phyloP scores from a whole-genome alignment of 2,329 filamentous ascomycete genomes.

The Atkinsonella texensis region DNA sequence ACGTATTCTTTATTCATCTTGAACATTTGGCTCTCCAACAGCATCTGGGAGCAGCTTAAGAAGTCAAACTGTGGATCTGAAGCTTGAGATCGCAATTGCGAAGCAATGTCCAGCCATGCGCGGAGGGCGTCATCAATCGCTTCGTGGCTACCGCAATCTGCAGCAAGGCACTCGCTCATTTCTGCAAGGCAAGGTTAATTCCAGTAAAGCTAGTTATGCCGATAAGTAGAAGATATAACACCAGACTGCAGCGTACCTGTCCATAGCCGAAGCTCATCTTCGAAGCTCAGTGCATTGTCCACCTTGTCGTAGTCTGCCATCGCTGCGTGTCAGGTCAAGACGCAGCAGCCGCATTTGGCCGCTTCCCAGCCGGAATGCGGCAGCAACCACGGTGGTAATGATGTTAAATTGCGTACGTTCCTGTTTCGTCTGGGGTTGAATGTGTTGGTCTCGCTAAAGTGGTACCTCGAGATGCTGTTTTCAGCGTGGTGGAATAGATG shows the following conservation, averaged over 20 bases:
- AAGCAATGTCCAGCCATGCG: constrained; percentile 68
- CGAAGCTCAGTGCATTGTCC: constrained; percentile 44
- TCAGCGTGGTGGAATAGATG: background rate
- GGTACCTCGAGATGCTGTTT: background rate
- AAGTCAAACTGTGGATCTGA: constrained; percentile 69
- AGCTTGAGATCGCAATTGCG: constrained; percentile 63
- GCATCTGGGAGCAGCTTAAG: constrained; percentile 63
- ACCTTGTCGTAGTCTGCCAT: constrained; percentile 51
- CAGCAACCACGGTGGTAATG: background rate
- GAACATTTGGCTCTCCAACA: constrained; percentile 69
- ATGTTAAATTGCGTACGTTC: background rate
- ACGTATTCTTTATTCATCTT: constrained; percentile 69
- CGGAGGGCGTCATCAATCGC: constrained; percentile 75
- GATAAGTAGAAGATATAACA: background rate
- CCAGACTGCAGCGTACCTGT: constrained; percentile 42
- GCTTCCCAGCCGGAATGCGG: constrained; percentile 6
- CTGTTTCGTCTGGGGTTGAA: background rate
- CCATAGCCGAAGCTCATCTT: constrained; percentile 84
- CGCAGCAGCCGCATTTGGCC: constrained; percentile 24
- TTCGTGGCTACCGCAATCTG: constrained; percentile 39
- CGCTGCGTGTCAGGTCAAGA: constrained; percentile 19
- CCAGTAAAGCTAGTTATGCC: background rate
- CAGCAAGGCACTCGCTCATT: constrained; percentile 33
- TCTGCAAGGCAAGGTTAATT: constrained; percentile 23
- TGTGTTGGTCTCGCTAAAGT: background rate